Evolutionary conservation across 2,329 filamentous ascomycete genomes (phyloP), one percentile per base, ranked within the genome.

Genomic region (Rhytidhysteron rufulum): DNA sequence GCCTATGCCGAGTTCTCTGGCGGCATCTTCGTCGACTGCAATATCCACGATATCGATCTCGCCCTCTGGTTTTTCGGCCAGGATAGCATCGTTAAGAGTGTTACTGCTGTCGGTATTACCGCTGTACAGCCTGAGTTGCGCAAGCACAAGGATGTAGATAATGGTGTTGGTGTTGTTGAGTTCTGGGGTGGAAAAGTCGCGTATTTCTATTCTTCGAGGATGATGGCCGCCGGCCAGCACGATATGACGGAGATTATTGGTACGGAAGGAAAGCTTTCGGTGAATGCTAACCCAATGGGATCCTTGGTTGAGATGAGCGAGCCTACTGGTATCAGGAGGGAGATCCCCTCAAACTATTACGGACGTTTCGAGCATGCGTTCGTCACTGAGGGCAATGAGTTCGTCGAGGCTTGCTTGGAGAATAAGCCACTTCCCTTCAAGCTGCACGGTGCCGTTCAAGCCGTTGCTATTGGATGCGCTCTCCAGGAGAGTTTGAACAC

Each of bases 21-120:
- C 24, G 82, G 82, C 17, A 83, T 85, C 57, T 86, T 86, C 51
- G 82, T 85, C 42, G 83, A 86, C 67, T 83, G 79, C 66, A 79
- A 77, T 37, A 79, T 86, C 54, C 83, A 86, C 67, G 83, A 86
- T 51, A 85, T 86, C 50, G 80, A 83, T 46, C 71, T 84, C 2
- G 71, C 78, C 0, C 66, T 83, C 2, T 83, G 79, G 79, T 83
- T 78, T 67, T 80, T 82, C 53, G 77, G 77, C 8, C 63, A 74
- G 34, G 70, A 76, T 34, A 69, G 66, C 30, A 60, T 69, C 11
- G 70, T 80, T 47, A 82, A 82, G 62, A 73, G 68, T 34, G 75
- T 80, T 7, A 68, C 70, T 0, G 77, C 78, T 0, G 63, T 75
- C 2, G 80, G 79, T 8, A 76, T 80, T 48, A 79, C 74, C 2